Conservation (phyloP, 768 basidiomycete species). For the Russula sp. region DNA sequence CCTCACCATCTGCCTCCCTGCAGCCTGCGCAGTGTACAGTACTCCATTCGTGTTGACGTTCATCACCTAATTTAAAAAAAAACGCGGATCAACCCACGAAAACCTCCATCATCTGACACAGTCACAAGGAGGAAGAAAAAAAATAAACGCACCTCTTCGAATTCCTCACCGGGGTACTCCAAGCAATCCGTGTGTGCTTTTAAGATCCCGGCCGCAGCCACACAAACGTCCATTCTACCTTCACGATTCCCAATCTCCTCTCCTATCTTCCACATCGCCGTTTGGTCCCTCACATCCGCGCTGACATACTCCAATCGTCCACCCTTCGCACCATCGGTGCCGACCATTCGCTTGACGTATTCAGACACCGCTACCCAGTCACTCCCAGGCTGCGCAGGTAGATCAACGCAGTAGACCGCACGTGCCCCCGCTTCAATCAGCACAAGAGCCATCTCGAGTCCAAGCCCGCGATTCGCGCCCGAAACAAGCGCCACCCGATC, state of each 20-base stretch:
- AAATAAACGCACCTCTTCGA: conserved; percentile 49
- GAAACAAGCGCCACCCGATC: conserved; percentile 51
- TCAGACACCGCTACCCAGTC: conserved; percentile 56
- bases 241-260: conserved; percentile 63
- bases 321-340: conserved; percentile 26
- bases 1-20: conserved; percentile 39
- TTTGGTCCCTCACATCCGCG: conserved; percentile 65
- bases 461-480: conserved; percentile 52
- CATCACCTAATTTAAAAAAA: conserved; percentile 49
- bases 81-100: background rate
- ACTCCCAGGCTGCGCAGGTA: conserved; percentile 51
- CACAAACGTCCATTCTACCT: conserved; percentile 67
- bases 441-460: conserved; percentile 79
- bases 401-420: conserved; percentile 66
- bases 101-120: background rate
- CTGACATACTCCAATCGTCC: conserved; percentile 56
- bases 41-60: conserved; percentile 56
- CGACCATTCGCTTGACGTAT: conserved; percentile 43
- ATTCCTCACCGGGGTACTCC: conserved; percentile 62
- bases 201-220: conserved; percentile 76
- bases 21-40: conserved; percentile 40
- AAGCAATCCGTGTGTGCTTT: conserved; percentile 58
- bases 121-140: background rate
- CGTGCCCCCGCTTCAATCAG: conserved; percentile 70
- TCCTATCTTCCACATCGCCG: conserved; percentile 52